These are phyloP conservation scores for Pseudogymnoascus sp. DNA, from an alignment of 2,329 filamentous ascomycete species.

Conservation along the genomic window DNA sequence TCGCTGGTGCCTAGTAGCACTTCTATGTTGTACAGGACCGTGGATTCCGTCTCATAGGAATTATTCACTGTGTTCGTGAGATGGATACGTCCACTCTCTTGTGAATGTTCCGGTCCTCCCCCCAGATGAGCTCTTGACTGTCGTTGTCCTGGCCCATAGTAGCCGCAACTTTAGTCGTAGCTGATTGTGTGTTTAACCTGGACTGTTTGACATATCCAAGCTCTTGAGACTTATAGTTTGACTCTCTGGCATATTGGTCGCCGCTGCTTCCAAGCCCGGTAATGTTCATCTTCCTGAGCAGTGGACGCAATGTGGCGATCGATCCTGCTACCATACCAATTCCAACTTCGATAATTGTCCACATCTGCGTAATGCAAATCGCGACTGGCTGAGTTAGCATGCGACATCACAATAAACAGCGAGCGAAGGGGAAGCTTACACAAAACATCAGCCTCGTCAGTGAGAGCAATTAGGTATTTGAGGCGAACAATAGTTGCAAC, in stretches of 20 bases:
- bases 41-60: neutral
- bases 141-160: neutral
- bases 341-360: slow-evolving; percentile 49
- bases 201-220: neutral
- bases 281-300: slow-evolving; percentile 33
- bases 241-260: neutral
- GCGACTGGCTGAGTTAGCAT: neutral
- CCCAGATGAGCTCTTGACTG: neutral
- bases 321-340: slow-evolving; percentile 47
- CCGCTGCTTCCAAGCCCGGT: slow-evolving; percentile 12
- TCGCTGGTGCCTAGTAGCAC: neutral
- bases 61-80: neutral
- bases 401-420: neutral
- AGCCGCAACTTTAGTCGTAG: neutral
- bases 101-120: neutral
- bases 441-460: slow-evolving; percentile 12
- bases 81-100: neutral
- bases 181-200: neutral
- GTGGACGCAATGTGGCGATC: slow-evolving; percentile 45
- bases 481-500: slow-evolving; percentile 45
- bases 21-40: neutral
- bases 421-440: slow-evolving; percentile 5
- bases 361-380: slow-evolving; percentile 46
- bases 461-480: slow-evolving; percentile 15
- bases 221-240: neutral